Percentiles rank a stretch among this genome's conserved stretches.
These are phyloP conservation scores for Lachnellula subtilissima DNA, from an alignment of 2,329 filamentous ascomycete species.

Conservation along the genomic window DNA sequence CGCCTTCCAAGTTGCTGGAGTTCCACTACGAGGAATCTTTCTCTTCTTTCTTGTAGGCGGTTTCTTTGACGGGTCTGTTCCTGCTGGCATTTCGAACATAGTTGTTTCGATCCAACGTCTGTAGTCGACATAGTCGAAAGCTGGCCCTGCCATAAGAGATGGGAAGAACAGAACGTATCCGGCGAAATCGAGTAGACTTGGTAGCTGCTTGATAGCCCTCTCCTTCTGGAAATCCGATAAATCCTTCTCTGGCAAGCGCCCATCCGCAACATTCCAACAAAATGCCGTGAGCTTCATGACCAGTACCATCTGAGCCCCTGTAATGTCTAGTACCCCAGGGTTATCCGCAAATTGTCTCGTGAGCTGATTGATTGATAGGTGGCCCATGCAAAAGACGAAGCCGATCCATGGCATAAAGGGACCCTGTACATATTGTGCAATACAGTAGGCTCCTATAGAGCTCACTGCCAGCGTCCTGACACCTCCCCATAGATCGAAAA, in stretches of 20 bases:
- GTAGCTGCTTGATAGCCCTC: slow-evolving; percentile 69
- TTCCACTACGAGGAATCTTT: slow-evolving; percentile 86
- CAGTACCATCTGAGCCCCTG: slow-evolving; percentile 94
- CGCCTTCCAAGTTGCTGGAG: slow-evolving; percentile 75
- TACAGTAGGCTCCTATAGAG: slow-evolving; percentile 72
- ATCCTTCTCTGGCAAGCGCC: slow-evolving; percentile 69
- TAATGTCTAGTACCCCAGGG: slow-evolving; percentile 74
- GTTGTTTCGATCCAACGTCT: slow-evolving; percentile 85
- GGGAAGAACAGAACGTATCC: slow-evolving; percentile 97
- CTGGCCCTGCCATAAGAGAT: slow-evolving; percentile 79
- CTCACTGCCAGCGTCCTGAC: slow-evolving; percentile 74
- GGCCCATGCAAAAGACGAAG: slow-evolving; percentile 90
- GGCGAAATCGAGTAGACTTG: slow-evolving; percentile 71
- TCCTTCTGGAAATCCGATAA: slow-evolving; percentile 86
- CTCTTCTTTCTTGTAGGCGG: slow-evolving; percentile 84
- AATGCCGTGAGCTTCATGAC: slow-evolving; percentile 97
- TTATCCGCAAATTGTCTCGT: slow-evolving; percentile 67
- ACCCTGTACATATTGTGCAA: slow-evolving; percentile 77
- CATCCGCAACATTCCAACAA: slow-evolving; percentile 97
- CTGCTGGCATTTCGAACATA: slow-evolving; percentile 84
- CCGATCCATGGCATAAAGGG: slow-evolving; percentile 97
- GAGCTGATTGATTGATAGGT: slow-evolving; percentile 90
- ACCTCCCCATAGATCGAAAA: slow-evolving; percentile 90
- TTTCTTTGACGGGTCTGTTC: slow-evolving; percentile 77
- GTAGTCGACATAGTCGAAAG: slow-evolving; percentile 94